Conservation (phyloP, 805 yeast species). For the Yarrowia sp. region DNA sequence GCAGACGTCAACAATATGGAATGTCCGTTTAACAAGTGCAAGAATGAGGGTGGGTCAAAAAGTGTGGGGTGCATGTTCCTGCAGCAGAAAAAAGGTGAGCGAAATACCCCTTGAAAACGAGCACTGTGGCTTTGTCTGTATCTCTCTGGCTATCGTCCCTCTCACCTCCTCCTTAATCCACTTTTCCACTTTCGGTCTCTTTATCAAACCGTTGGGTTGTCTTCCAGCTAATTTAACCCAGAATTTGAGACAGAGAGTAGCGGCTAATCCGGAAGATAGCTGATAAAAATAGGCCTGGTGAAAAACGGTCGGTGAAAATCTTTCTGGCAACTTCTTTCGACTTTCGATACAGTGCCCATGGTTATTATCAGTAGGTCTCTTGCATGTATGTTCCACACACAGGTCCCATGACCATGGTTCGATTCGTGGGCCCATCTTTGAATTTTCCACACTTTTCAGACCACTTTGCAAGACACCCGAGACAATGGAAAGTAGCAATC, state of each 20-base stretch:
- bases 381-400: too few relatives aligned
- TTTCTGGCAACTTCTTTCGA: not conserved
- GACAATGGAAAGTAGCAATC: not conserved
- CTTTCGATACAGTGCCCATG: too few relatives aligned
- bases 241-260: slow-evolving; percentile 19
- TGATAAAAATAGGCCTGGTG: not conserved
- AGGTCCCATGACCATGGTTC: slow-evolving; percentile 29
- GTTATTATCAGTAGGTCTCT: too few relatives aligned
- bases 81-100: too few relatives aligned
- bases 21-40: not conserved
- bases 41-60: too few relatives aligned
- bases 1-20: not conserved
- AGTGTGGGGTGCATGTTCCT: not conserved
- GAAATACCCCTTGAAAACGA: too few relatives aligned
- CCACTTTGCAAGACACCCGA: not conserved
- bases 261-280: slow-evolving; percentile 7
- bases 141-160: too few relatives aligned
- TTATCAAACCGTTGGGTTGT: slow-evolving; percentile 15
- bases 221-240: slow-evolving; percentile 23
- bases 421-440: slow-evolving; percentile 31
- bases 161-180: too few relatives aligned
- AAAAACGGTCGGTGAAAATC: not conserved
- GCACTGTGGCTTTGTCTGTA: too few relatives aligned
- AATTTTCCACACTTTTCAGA: not conserved
- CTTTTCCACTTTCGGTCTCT: slow-evolving; percentile 8